A percentile compares a stretch with the other conserved stretches of the same genome.
Conservation (phyloP, 768 basidiomycete species). For the Mycena vulgaris region DNA sequence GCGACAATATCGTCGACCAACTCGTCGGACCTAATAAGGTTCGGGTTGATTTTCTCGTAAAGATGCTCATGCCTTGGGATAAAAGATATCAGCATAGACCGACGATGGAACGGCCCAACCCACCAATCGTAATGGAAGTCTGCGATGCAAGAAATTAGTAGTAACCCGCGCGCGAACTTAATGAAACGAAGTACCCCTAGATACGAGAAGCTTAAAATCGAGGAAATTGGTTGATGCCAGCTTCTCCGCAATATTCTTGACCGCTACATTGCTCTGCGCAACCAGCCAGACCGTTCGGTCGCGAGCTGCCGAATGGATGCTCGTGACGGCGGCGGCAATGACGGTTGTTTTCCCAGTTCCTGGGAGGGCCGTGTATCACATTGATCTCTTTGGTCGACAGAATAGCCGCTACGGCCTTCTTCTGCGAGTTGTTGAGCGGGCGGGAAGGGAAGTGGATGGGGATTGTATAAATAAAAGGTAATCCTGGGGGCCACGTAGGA, state of each 20-base stretch:
- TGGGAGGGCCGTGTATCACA: constrained; percentile 68
- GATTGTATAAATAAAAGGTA: constrained; percentile 7
- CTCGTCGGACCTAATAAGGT: constrained; percentile 64
- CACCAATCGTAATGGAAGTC: constrained; percentile 79
- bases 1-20: constrained; percentile 43
- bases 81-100: constrained; percentile 16
- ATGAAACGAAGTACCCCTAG: constrained; percentile 45
- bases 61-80: constrained; percentile 79
- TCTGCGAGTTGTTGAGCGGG: constrained; percentile 55
- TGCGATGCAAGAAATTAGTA: neutral
- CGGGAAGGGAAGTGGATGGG: constrained; percentile 43
- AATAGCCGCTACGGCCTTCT: constrained; percentile 50
- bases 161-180: neutral
- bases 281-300: constrained; percentile 70
- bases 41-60: constrained; percentile 62
- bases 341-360: constrained; percentile 78
- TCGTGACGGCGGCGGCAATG: constrained; percentile 65
- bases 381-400: constrained; percentile 50
- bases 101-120: constrained; percentile 37
- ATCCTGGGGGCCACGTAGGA: constrained; percentile 30
- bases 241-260: constrained; percentile 87
- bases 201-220: constrained; percentile 75
- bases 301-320: constrained; percentile 49
- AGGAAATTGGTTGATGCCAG: constrained; percentile 61
- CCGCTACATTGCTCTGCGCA: constrained; percentile 84